Conservation (phyloP, 805 yeast genomes). For the Hanseniaspora occidentalis region DNA sequence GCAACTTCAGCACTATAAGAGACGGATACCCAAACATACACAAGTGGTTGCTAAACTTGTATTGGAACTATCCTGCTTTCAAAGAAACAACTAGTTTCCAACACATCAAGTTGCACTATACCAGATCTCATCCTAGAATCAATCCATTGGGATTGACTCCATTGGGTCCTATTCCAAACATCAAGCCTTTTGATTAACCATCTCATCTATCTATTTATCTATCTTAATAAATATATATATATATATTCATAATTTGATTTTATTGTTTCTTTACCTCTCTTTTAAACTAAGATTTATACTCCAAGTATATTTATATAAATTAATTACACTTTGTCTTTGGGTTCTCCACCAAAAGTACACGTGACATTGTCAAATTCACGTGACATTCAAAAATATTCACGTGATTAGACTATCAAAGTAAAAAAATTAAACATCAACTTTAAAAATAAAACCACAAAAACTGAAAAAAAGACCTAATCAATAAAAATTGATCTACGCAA, state of each 20-base stretch:
- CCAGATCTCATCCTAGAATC: conserved; percentile 67
- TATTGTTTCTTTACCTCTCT: background rate
- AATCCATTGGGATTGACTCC: conserved; percentile 83
- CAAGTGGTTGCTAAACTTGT: conserved; percentile 70
- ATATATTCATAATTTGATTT: background rate
- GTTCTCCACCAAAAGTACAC: too few species aligned
- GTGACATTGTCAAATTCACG: background rate
- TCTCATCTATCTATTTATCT: background rate
- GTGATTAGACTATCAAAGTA: background rate
- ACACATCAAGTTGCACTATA: conserved; percentile 86
- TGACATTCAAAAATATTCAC: background rate
- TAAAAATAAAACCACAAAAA: background rate
- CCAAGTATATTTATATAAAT: too few species aligned
- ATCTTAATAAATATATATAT: background rate
- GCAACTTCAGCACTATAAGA: conserved; percentile 75
- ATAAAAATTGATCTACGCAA: too few species aligned
- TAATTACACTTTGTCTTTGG: too few species aligned
- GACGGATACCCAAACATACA: conserved; percentile 65
- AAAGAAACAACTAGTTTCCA: conserved; percentile 71
- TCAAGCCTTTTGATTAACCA: conserved; percentile 28
- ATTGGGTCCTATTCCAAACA: conserved; percentile 74
- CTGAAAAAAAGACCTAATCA: too few species aligned
- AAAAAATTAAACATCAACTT: background rate
- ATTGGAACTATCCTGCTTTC: conserved; percentile 59
- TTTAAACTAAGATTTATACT: too few species aligned